Conservation (phyloP, 2,329 filamentous ascomycete species). For the Lachnellula occidentalis region DNA sequence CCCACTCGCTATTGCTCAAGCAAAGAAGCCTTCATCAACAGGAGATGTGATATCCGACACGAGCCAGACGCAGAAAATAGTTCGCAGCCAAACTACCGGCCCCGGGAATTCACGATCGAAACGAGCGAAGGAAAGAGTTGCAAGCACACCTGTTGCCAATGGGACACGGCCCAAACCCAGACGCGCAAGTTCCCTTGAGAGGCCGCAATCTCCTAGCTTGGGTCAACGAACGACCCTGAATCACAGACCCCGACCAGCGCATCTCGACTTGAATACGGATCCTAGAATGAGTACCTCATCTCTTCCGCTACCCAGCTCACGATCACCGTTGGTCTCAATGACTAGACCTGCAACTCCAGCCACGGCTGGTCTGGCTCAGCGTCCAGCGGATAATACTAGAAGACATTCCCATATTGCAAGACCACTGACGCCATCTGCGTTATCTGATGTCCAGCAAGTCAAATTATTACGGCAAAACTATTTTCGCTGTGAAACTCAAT, state of each 20-base stretch:
- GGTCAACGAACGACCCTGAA: conserved; percentile 20
- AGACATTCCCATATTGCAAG: conserved; percentile 59
- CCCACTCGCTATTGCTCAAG: conserved; percentile 75
- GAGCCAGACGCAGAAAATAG: conserved; percentile 46
- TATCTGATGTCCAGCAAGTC: conserved; percentile 63
- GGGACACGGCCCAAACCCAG: conserved; percentile 20
- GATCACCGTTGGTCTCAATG: conserved; percentile 43
- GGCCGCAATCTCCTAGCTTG: conserved; percentile 21
- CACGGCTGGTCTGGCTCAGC: conserved; percentile 45
- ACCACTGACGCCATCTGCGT: conserved; percentile 52
- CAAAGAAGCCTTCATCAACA: conserved; percentile 63
- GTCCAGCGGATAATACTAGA: conserved; percentile 43
- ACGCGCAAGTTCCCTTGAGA: conserved; percentile 22
- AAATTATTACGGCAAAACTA: conserved; percentile 73
- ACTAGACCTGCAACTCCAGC: conserved; percentile 53
- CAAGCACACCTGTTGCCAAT: conserved; percentile 28
- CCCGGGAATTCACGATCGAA: conserved; percentile 40
- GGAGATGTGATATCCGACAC: conserved; percentile 58
- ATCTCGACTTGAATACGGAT: conserved; percentile 39
- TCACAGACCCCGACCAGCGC: conserved; percentile 23
- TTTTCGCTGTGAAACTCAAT: conserved; percentile 75
- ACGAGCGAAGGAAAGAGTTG: conserved; percentile 40
- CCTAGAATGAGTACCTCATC: conserved; percentile 64
- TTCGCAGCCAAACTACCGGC: conserved; percentile 65
- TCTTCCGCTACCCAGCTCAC: conserved; percentile 56